Evolutionary conservation across 1,284 basidiomycete species (phyloP).

Genomic region (Neolentinus lepideus): DNA sequence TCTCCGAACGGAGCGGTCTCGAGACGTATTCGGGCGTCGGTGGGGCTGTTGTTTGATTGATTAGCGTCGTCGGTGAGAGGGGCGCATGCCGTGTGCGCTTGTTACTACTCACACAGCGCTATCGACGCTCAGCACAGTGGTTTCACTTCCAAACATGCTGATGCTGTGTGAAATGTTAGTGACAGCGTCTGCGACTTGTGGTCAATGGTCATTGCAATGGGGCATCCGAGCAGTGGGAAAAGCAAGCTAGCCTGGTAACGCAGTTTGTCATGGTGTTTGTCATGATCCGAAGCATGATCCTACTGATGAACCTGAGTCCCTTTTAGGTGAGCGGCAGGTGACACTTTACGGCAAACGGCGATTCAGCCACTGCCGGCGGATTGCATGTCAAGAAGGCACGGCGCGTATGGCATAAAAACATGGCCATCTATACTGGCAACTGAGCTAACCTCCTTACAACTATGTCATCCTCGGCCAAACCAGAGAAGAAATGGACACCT

Average conservation of each 20-base stretch:
- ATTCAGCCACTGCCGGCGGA: background rate
- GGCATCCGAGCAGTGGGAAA: background rate
- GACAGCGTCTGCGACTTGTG: background rate
- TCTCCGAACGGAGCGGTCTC: background rate
- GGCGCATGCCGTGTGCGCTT: no score
- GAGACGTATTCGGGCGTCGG: background rate
- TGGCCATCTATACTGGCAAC: background rate
- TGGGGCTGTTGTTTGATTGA: background rate
- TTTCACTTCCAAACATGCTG: background rate
- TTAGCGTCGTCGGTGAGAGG: background rate
- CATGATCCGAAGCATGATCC: conserved; percentile 1
- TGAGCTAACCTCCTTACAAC: background rate
- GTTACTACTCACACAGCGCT: background rate
- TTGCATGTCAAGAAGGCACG: background rate
- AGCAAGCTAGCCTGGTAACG: background rate
- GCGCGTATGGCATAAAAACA: background rate
- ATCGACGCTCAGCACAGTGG: background rate
- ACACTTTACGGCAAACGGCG: background rate
- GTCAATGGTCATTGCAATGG: background rate
- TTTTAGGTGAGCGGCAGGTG: background rate
- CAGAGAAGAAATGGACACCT: conserved; percentile 6
- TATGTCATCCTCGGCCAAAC: background rate
- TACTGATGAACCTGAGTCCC: background rate
- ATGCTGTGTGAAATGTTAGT: background rate
- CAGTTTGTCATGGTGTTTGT: background rate